A percentile compares a stretch with the other conserved stretches of the same genome.
phyloP scores from a whole-genome alignment of 805 yeast species.

The Saturnispora galanensis region DNA sequence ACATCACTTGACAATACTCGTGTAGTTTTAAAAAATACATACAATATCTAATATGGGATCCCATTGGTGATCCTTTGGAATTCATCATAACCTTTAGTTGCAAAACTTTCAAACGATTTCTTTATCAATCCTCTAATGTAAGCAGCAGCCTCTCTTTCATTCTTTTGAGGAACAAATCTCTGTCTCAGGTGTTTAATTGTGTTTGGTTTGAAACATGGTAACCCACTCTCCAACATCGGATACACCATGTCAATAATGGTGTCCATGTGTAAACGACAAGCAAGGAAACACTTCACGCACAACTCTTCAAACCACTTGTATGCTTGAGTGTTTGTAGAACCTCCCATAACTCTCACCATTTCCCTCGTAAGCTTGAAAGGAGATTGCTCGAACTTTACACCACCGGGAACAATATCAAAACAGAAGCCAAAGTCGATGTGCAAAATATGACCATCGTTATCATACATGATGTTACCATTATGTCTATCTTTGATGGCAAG shows the following conservation, averaged over 20 bases:
- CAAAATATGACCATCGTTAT: conserved; percentile 85
- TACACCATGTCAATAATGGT: conserved; percentile 72
- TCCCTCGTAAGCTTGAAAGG: conserved; percentile 95
- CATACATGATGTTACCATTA: conserved; percentile 96
- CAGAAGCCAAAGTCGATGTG: conserved; percentile 98
- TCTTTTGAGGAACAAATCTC: conserved; percentile 73
- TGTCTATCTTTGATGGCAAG: conserved; percentile 96
- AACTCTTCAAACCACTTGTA: conserved; percentile 90
- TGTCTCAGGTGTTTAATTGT: conserved; percentile 70
- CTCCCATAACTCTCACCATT: conserved; percentile 97
- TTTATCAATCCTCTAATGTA: conserved; percentile 66
- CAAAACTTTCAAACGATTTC: conserved; percentile 77
- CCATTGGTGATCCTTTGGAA: conserved; percentile 96
- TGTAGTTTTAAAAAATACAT: not conserved
- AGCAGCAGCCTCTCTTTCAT: conserved; percentile 77
- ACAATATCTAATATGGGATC: conserved; percentile 65
- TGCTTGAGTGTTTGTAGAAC: conserved; percentile 72
- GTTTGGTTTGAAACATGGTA: conserved; percentile 89
- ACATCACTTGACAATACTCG: not conserved
- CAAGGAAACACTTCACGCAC: conserved; percentile 84
- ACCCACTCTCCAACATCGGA: conserved; percentile 92
- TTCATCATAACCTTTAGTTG: conserved; percentile 93
- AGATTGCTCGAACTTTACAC: conserved; percentile 95
- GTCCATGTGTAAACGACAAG: conserved; percentile 82
- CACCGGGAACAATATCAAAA: conserved; percentile 98